Evolutionary conservation across 1,284 basidiomycete species (phyloP), one percentile per base, ranked within the genome.

Genomic region (Mycosarcoma mackinlayi): DNA sequence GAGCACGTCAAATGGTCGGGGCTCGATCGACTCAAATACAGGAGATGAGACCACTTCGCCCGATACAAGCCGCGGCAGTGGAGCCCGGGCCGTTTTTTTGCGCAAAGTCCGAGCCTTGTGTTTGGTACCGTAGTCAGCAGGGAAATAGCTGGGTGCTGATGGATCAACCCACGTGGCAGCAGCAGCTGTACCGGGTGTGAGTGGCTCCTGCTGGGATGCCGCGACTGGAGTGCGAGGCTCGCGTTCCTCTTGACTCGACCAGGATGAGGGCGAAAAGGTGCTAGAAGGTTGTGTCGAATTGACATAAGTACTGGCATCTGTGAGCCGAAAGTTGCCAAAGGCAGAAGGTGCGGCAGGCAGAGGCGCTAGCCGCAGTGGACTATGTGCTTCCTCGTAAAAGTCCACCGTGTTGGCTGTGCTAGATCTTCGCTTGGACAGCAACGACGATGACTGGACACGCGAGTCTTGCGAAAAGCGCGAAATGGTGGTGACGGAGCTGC

Each of bases 111-210:
- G 37, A 1, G 34, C 6, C 27, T 49, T 55, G 18, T 30, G 45
- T n/a, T 44, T 65, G 35, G 23, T 37, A 24, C 39, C 21, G 19
- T 30, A 14, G 9, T 46, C 45, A 14, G 69, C 55, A 7, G 69
- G 59, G 28, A 72, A 72, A 41, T 68, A 73, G 38, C 46, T 57
- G 3, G 65, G 65, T 16, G 70, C 56, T 3, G 60, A 44, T n/a
- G 70, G 60, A 21, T 73, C 70, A 8, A 57, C 64, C 70, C 70
- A 73, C 3, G 70, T 73, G 0, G 70, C 70, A 7, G 70, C 70
- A 0, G 70, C 70, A 3, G 70, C 70, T n/a, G 64, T 59, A 24
- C 57, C 50, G 14, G 70, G 70, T 1, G 70, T 68, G 40, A 68
- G 51, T 0, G 54, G 53, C 7, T 57, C 58, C 13, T 35, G 39